Conservation (phyloP, 768 basidiomycete species). For the Bullera alba region DNA sequence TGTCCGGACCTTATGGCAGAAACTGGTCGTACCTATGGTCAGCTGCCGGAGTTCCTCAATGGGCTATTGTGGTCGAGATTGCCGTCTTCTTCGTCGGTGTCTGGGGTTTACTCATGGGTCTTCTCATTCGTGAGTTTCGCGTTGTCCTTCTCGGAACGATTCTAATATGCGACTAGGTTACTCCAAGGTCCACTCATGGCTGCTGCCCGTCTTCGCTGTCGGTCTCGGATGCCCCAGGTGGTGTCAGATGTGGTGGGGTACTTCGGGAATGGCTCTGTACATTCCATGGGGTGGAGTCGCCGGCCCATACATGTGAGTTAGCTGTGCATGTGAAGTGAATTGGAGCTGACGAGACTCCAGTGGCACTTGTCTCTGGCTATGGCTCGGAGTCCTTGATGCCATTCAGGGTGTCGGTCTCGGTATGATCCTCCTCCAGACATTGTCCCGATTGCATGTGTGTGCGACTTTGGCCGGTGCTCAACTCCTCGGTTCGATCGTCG, state of each 20-base stretch:
- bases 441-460: slow-evolving; percentile 88
- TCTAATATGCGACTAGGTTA: slow-evolving; percentile 50
- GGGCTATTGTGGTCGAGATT: slow-evolving; percentile 73
- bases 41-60: slow-evolving; percentile 65
- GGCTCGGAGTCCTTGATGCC: slow-evolving; percentile 90
- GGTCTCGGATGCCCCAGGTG: slow-evolving; percentile 88
- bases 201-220: slow-evolving; percentile 88
- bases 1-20: slow-evolving; percentile 55
- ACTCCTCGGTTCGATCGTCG: slow-evolving; percentile 78
- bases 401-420: slow-evolving; percentile 82
- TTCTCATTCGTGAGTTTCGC: slow-evolving; percentile 54
- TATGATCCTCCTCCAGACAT: slow-evolving; percentile 52
- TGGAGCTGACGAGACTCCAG: slow-evolving; percentile 6
- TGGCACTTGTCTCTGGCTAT: slow-evolving; percentile 83
- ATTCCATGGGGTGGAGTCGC: slow-evolving; percentile 83
- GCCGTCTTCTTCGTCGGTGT: slow-evolving; percentile 77
- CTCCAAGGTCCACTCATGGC: slow-evolving; percentile 91
- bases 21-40: slow-evolving; percentile 94
- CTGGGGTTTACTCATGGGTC: slow-evolving; percentile 66
- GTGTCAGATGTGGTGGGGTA: slow-evolving; percentile 98
- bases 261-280: slow-evolving; percentile 83
- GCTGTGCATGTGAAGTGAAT: neutral
- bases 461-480: slow-evolving; percentile 87
- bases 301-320: slow-evolving; percentile 66
- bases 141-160: neutral